Conservation (phyloP, 176 grass and related monocot genomes). For the Poa pratensis region DNA sequence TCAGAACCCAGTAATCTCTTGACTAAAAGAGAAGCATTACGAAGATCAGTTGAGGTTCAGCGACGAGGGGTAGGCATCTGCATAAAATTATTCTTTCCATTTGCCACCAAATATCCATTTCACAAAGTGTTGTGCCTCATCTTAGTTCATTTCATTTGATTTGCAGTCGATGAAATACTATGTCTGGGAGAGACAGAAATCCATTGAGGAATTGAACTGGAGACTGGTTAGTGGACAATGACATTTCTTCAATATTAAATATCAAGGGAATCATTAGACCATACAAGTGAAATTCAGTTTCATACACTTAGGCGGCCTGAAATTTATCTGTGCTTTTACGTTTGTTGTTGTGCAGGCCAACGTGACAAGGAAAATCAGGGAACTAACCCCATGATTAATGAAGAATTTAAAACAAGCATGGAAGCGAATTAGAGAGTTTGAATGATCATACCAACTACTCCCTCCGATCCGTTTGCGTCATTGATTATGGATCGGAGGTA, state of each 20-base stretch:
- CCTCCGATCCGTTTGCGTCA: no score
- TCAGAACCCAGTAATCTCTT: conserved; percentile 61
- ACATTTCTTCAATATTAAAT: conserved; percentile 1
- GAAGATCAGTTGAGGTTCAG: conserved; percentile 84
- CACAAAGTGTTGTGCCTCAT: background rate
- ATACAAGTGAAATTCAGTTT: background rate
- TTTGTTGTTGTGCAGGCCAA: conserved; percentile 39
- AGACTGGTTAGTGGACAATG: conserved; percentile 56
- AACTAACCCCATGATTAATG: conserved; percentile 30
- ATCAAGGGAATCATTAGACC: background rate
- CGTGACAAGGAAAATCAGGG: conserved; percentile 46
- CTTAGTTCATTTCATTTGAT: conserved; percentile 27
- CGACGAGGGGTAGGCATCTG: conserved; percentile 67
- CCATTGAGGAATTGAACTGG: conserved; percentile 64
- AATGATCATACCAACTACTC: background rate
- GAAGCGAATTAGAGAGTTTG: background rate
- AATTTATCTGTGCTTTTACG: conserved; percentile 10
- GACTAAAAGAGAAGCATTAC: conserved; percentile 79
- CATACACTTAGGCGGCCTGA: background rate
- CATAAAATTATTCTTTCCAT: background rate
- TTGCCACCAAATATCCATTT: background rate
- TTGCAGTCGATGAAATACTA: conserved; percentile 86
- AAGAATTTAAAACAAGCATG: background rate
- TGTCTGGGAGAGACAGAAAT: conserved; percentile 56
- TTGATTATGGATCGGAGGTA: no score